These are phyloP conservation scores for Ophiostoma perfectum DNA, from an alignment of 2,329 filamentous ascomycete species.

Conservation along the genomic window DNA sequence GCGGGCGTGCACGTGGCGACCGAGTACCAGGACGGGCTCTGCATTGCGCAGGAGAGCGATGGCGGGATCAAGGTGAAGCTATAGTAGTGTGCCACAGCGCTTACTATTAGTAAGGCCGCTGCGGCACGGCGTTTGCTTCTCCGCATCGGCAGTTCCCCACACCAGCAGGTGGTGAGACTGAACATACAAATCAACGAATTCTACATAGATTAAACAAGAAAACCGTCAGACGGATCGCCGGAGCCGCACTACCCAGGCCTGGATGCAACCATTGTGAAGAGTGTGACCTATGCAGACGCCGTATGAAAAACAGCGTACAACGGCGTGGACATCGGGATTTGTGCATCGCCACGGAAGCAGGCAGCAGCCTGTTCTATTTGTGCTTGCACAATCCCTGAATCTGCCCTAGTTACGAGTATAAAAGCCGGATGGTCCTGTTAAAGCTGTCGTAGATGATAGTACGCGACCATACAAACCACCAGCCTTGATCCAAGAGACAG, in stretches of 20 bases:
- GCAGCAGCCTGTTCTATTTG: not conserved
- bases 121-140: too few species aligned
- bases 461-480: not conserved
- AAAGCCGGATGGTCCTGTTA: not conserved
- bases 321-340: not conserved
- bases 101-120: too few species aligned
- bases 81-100: not conserved
- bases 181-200: not conserved
- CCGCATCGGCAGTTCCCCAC: too few species aligned
- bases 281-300: not conserved
- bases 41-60: conserved; percentile 31
- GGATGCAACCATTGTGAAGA: not conserved
- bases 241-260: not conserved
- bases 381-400: too few species aligned
- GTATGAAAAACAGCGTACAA: not conserved
- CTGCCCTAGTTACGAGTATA: too few species aligned
- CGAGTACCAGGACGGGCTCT: conserved; percentile 50
- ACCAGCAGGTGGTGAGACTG: too few species aligned
- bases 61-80: conserved; percentile 14
- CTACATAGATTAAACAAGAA: not conserved
- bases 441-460: not conserved
- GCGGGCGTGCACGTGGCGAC: conserved; percentile 49
- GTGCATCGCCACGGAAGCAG: not conserved
- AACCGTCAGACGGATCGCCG: not conserved
- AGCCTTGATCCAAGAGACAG: not conserved